Evolutionary conservation across 257 asterid genomes (phyloP), one percentile per base, ranked within the genome.

Genomic region (Solanum medicagineum): DNA sequence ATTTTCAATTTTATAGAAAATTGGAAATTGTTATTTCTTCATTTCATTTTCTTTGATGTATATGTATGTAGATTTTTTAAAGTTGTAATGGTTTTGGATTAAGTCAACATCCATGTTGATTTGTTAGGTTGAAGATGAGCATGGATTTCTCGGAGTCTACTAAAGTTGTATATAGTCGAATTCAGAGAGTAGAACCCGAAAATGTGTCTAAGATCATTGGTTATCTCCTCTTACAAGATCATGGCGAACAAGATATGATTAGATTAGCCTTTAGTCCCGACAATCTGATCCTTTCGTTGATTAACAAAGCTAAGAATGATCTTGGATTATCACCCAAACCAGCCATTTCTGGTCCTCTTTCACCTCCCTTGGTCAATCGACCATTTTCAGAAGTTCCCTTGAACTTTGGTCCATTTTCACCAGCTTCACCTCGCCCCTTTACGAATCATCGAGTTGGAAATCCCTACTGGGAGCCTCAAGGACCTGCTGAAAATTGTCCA

Each of bases 241-340:
- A 89, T 47, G 91, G 95, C 82, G 95, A 92, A 53, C 92, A 93
- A 20, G 97, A 94, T 44, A 92, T 96, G 95, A 93, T 96, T 56
- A 84, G 98, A 26, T 86, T 94, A 75, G 99, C 99, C 15, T 87
- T 93, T 70, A 95, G 97, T 56, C 98, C 99, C 1, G 97, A 93
- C 32, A 83, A 60, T 87, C 84, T 89, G 81, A 90, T 94, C 86
- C 93, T 86, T 56, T 83, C 84, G 68, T 63, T 94, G 86, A 88
- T 93, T 69, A 92, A 90, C 54, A 87, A 87, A 56, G 95, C 92
- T 0, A 94, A 93, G 85, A 73, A 36, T 3, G 92, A 88, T 0
- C 91, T 88, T 7, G 75, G 82, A 63, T 77, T 90, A 24, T 88
- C 90, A 86, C 81, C 95, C 15, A 22, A 88, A 42, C 90, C 88